A percentile compares a stretch with the other conserved stretches of the same genome.
phyloP scores from a whole-genome alignment of 2,329 filamentous ascomycete genomes.

The Claviceps sorghi region DNA sequence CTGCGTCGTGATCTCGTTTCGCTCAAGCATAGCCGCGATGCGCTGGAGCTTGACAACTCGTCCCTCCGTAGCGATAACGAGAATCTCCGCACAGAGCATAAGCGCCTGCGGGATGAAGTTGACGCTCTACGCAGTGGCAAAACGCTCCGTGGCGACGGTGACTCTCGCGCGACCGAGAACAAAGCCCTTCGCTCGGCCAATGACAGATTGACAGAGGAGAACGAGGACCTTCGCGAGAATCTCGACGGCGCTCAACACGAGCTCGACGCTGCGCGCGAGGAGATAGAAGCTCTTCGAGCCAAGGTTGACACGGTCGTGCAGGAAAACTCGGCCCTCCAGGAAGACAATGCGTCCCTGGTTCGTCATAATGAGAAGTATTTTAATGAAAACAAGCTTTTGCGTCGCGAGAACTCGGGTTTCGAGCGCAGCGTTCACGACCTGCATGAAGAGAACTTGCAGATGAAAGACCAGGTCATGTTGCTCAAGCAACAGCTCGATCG shows the following conservation, averaged over 20 bases:
- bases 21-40: constrained; percentile 23
- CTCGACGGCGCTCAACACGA: constrained; percentile 26
- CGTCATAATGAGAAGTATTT: constrained; percentile 42
- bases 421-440: constrained; percentile 30
- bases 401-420: constrained; percentile 32
- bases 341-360: constrained; percentile 38
- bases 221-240: constrained; percentile 28
- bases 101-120: constrained; percentile 23
- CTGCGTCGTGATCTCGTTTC: constrained; percentile 27
- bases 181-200: constrained; percentile 28
- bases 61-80: constrained; percentile 27
- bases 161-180: constrained; percentile 29
- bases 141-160: constrained; percentile 23
- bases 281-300: constrained; percentile 25
- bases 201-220: constrained; percentile 26
- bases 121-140: constrained; percentile 27
- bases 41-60: constrained; percentile 26
- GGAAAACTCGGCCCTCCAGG: constrained; percentile 30
- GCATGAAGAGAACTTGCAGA: constrained; percentile 30
- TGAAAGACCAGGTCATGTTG: constrained; percentile 32
- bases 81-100: constrained; percentile 20
- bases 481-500: constrained; percentile 31
- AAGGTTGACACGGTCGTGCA: constrained; percentile 24
- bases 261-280: constrained; percentile 24
- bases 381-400: constrained; percentile 35